phyloP scores from a whole-genome alignment of 2,329 filamentous ascomycete species.

The Sporothrix luriei region DNA sequence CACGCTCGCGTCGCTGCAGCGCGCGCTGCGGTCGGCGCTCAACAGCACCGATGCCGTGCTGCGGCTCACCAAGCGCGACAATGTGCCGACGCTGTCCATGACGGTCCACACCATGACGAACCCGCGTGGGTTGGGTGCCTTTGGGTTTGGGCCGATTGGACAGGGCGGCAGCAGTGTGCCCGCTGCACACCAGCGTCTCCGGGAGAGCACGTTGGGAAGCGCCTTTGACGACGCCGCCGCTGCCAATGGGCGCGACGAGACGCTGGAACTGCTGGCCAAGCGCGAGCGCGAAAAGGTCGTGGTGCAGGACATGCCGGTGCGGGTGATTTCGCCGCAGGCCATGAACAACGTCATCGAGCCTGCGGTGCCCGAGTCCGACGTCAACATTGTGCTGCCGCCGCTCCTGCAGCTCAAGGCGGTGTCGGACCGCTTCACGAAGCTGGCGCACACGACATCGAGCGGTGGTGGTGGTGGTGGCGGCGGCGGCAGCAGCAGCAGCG shows the following conservation, averaged over 20 bases:
- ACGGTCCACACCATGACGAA: constrained; percentile 81
- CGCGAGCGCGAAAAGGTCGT: constrained; percentile 86
- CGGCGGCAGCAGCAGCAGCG: constrained; percentile 33
- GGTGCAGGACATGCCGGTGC: constrained; percentile 94
- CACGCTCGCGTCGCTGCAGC: constrained; percentile 81
- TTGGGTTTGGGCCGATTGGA: constrained; percentile 44
- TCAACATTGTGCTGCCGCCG: constrained; percentile 87
- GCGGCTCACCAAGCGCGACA: constrained; percentile 89
- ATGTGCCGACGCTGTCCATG: constrained; percentile 80
- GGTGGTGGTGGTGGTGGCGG: not conserved
- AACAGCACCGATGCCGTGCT: constrained; percentile 80
- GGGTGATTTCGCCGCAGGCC: constrained; percentile 77
- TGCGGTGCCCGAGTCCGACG: constrained; percentile 84
- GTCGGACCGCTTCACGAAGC: constrained; percentile 90
- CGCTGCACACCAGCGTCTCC: constrained; percentile 40
- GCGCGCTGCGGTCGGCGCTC: constrained; percentile 86
- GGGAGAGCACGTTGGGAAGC: constrained; percentile 46
- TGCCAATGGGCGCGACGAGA: constrained; percentile 45
- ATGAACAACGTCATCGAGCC: constrained; percentile 97
- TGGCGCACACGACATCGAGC: constrained; percentile 60
- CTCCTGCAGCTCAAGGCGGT: constrained; percentile 89
- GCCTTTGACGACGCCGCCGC: constrained; percentile 40
- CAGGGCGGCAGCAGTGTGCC: constrained; percentile 39
- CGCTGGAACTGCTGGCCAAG: constrained; percentile 58
- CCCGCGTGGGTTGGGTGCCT: constrained; percentile 43